Percentiles rank a stretch among this genome's conserved stretches.
These are phyloP conservation scores for Biscogniauxia sp. DNA, from an alignment of 2,329 filamentous ascomycete species.

Conservation along the genomic window DNA sequence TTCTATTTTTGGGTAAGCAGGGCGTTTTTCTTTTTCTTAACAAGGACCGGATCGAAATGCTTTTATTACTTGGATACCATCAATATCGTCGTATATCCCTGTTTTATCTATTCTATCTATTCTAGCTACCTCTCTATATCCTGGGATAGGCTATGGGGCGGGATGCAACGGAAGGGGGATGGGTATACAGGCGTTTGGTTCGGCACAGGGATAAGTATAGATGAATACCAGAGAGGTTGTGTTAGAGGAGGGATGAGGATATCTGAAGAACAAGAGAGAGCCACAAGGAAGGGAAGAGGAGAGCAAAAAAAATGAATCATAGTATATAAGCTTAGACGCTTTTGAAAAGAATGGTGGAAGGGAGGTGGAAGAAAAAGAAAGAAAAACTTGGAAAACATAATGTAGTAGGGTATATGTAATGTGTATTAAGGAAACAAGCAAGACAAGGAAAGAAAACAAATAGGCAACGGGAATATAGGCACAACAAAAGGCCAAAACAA, in stretches of 20 bases:
- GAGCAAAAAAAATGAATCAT: background rate
- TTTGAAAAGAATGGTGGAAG: background rate
- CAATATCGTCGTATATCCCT: background rate
- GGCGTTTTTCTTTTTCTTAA: background rate
- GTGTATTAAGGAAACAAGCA: background rate
- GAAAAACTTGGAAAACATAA: background rate
- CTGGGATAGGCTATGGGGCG: too few species aligned
- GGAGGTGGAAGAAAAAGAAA: background rate
- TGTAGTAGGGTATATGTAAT: background rate
- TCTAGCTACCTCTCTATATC: background rate
- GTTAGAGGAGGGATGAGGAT: too few species aligned
- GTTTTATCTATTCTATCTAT: slow-evolving; percentile 1
- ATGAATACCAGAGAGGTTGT: too few species aligned
- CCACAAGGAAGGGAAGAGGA: background rate
- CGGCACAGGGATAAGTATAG: too few species aligned
- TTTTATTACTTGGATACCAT: background rate
- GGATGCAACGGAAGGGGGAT: too few species aligned
- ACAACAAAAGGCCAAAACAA: background rate
- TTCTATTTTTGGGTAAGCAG: background rate
- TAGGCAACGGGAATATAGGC: background rate
- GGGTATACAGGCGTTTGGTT: too few species aligned
- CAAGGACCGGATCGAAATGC: background rate
- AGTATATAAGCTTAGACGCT: background rate
- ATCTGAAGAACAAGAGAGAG: too few species aligned
- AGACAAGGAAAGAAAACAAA: background rate